Percentiles rank a stretch among this genome's conserved stretches.
Evolutionary conservation across 2,329 filamentous ascomycete species (phyloP).

Genomic region (Tolypocladium tropicale): DNA sequence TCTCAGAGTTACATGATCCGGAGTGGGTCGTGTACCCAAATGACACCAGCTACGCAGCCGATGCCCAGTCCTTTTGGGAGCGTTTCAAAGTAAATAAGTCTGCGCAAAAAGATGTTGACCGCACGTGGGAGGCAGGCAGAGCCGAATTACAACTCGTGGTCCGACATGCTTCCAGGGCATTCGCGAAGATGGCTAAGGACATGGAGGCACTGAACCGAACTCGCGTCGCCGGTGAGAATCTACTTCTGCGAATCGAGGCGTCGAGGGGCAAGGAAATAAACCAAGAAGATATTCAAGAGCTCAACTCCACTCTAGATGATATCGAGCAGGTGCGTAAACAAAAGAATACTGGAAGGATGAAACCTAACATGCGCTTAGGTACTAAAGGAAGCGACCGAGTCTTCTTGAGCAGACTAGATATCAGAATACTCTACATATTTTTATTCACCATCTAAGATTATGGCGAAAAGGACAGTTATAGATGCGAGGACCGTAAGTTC

Average conservation of each 20-base stretch:
- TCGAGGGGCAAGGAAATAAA: not conserved
- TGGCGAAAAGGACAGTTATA: too few relatives aligned
- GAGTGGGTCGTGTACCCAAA: not conserved
- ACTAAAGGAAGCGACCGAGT: not conserved
- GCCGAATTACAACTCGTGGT: not conserved
- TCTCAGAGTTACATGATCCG: not conserved
- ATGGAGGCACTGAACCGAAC: not conserved
- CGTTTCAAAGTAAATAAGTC: not conserved
- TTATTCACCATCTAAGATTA: too few relatives aligned
- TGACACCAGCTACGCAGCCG: not conserved
- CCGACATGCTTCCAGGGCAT: not conserved
- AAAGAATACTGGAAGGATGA: not conserved
- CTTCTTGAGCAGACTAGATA: too few relatives aligned
- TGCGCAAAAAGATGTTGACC: not conserved
- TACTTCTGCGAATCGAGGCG: not conserved
- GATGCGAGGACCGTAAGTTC: too few relatives aligned
- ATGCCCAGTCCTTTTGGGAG: not conserved
- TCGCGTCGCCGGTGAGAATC: not conserved
- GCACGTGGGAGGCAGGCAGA: not conserved
- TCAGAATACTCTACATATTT: too few relatives aligned
- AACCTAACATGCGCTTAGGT: not conserved
- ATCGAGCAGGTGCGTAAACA: not conserved
- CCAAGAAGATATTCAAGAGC: not conserved
- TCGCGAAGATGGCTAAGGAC: not conserved
- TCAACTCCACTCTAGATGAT: not conserved